Base-by-base conservation (phyloP, 306 rosid genomes). In the Quercus dentata region DNA sequence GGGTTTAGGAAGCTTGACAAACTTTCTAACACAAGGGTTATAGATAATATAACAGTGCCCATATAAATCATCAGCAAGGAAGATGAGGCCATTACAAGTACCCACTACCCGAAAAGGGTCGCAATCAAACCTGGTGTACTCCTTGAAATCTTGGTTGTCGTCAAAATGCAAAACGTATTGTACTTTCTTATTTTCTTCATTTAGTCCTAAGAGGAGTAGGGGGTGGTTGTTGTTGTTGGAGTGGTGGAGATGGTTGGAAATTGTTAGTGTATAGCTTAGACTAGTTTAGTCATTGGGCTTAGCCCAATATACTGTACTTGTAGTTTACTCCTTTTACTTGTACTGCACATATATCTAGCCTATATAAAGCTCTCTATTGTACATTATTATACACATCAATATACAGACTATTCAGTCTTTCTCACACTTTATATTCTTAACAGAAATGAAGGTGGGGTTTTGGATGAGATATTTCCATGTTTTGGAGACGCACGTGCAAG, bases 31-130 rank as follows among this genome's bases (percentile, higher is more conserved):
- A 25, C 28, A 44, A 10, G 79, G 79, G n/a, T 76, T 63, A 59
- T 59, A 63, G 25, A 76, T 7, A 21, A 61, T 9, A 1, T 31
- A 18, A 14, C 2, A 4, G 15, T 21, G 3, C 20, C 7, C 5
- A 5, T 8, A 67, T 1, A 1, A 23, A 25, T 46, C 19, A 21
- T 76, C 62, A 63, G 72, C 72, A 11, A 76, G 56, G 62, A 71
- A 63, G 18, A 62, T 46, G 71, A 76, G 25, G 5, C 79, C 79
- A 27, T 76, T 63, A 57, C 79, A 76, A 49, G 62, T 62, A 55
- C 61, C 71, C 12, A 62, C 79, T 7, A 62, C 44, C 0, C 11
- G 12, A 5, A 62, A 3, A 4, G 71, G 69, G 31, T 9, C 4
- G n/a, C 10, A 6, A 38, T 20, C 19, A 13, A 59, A 14, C 25